Base-by-base conservation (phyloP, 2,329 filamentous ascomycete species). In the Fusarium nodosum region DNA sequence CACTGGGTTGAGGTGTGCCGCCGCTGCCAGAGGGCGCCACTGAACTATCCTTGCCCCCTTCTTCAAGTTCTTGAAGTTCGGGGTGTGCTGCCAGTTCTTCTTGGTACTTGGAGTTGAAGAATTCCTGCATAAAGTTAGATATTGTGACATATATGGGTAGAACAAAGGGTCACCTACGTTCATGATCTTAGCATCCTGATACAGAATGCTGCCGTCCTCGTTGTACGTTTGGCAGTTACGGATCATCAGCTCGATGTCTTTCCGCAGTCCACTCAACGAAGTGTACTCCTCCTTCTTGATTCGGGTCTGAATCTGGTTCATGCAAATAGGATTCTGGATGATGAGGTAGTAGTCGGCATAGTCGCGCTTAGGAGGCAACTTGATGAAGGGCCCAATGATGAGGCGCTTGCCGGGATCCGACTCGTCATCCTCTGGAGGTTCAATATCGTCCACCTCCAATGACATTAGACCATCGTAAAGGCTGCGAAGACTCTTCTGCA, bases 271-370 rank as follows among this genome's bases (percentile, higher is more conserved):
- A 76, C 88, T 89, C 64, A 97, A 81, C 75, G 87, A 91, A 72
- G 88, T 89, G 80, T 99, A 99, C 77, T 97, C 93, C 76, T 97
- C 93, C 80, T 93, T 95, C 84, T 97, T 97, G 82, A 99, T 97
- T 84, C 93, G 95, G 78, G 91, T 93, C 78, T 93, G 90, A 76
- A 99, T 97, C 78, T 94, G 90, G 73, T 97, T 96, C 92, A 98
- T 97, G 77, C 93, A 95, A 76, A 99, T 97, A 1, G 96, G 96
- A 56, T 90, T 91, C 77, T 91, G 88, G 78, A 99, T 99, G 79
- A 97, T 89, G 77, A 95, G 83, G 79, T 97, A 99, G 83, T 99
- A 99, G 78, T 98, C 94, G 28, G 93, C 92, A 77, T 97, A 99
- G 63, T 95, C 90, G 62, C 91, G 90, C 82, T 93, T 97, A 41